A percentile compares a stretch with the other conserved stretches of the same genome.
Evolutionary conservation across 2,329 filamentous ascomycete genomes (phyloP).

Genomic region (Botrytis aclada): DNA sequence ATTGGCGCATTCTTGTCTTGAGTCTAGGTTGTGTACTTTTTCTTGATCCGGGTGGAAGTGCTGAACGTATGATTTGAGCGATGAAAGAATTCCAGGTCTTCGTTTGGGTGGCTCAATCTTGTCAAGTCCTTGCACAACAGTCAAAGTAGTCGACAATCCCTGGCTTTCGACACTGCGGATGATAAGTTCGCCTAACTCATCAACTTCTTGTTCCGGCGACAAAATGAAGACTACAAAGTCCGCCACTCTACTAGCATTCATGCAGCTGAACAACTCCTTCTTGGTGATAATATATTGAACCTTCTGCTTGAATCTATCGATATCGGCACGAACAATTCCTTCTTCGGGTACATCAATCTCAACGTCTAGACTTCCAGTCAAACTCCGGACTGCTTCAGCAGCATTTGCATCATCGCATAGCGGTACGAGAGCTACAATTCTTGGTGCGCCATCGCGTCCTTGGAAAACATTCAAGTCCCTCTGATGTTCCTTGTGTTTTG

Average conservation of each 20-base stretch:
- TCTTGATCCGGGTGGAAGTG: slow-evolving; percentile 93
- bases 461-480: slow-evolving; percentile 77
- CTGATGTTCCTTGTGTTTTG: slow-evolving; percentile 79
- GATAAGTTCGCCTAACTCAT: slow-evolving; percentile 79
- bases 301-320: slow-evolving; percentile 94
- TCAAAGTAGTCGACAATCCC: slow-evolving; percentile 89
- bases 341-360: slow-evolving; percentile 60
- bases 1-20: slow-evolving; percentile 85
- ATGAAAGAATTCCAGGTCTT: slow-evolving; percentile 70
- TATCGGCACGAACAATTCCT: slow-evolving; percentile 59
- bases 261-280: slow-evolving; percentile 69
- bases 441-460: slow-evolving; percentile 82
- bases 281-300: slow-evolving; percentile 77
- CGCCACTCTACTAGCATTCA: slow-evolving; percentile 83
- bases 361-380: slow-evolving; percentile 80
- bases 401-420: slow-evolving; percentile 72
- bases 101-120: slow-evolving; percentile 77
- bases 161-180: slow-evolving; percentile 87
- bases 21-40: slow-evolving; percentile 86
- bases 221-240: slow-evolving; percentile 89
- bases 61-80: slow-evolving; percentile 86
- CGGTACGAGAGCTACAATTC: slow-evolving; percentile 84
- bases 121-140: slow-evolving; percentile 76
- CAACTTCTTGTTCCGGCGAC: slow-evolving; percentile 79
- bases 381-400: slow-evolving; percentile 60